A percentile compares a stretch with the other conserved stretches of the same genome.
phyloP scores from a whole-genome alignment of 2,329 filamentous ascomycete genomes.

The Aspergillus fumigatus region DNA sequence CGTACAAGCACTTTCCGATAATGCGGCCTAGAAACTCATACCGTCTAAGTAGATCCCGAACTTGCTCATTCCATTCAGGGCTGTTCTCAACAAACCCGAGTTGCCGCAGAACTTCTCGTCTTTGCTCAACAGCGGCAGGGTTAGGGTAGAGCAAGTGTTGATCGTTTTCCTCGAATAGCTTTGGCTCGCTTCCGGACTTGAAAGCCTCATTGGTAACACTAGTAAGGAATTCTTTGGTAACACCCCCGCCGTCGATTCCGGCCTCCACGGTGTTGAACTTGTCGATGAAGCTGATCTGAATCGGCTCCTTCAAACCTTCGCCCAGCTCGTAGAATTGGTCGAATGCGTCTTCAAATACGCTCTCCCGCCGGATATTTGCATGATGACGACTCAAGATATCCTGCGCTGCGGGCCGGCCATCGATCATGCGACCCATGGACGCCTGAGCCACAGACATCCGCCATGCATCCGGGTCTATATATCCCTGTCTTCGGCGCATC shows the following conservation, averaged over 20 bases:
- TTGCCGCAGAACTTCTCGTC: constrained; percentile 54
- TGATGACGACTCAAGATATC: constrained; percentile 57
- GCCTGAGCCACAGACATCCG: constrained; percentile 54
- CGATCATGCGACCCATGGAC: constrained; percentile 35
- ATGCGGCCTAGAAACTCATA: constrained; percentile 92
- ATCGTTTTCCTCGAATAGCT: constrained; percentile 77
- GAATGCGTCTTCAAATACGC: constrained; percentile 81
- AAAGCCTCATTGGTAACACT: constrained; percentile 86
- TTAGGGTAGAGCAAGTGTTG: constrained; percentile 87
- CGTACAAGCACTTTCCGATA: constrained; percentile 94
- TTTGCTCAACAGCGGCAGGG: constrained; percentile 68
- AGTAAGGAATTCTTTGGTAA: constrained; percentile 94
- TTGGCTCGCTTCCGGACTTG: constrained; percentile 51
- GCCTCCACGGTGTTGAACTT: constrained; percentile 82
- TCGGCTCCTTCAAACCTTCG: constrained; percentile 84
- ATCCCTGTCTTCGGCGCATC: constrained; percentile 61
- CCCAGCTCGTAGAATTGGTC: constrained; percentile 76
- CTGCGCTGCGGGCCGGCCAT: constrained; percentile 35
- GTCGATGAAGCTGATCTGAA: constrained; percentile 95
- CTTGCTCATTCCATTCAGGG: constrained; percentile 52
- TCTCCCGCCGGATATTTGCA: constrained; percentile 72
- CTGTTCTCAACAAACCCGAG: constrained; percentile 51
- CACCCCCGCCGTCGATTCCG: constrained; percentile 93
- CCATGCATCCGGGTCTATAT: constrained; percentile 71
- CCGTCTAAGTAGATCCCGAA: constrained; percentile 61